Base-by-base conservation (phyloP, 257 asterid species). In the Perilla frutescens region DNA sequence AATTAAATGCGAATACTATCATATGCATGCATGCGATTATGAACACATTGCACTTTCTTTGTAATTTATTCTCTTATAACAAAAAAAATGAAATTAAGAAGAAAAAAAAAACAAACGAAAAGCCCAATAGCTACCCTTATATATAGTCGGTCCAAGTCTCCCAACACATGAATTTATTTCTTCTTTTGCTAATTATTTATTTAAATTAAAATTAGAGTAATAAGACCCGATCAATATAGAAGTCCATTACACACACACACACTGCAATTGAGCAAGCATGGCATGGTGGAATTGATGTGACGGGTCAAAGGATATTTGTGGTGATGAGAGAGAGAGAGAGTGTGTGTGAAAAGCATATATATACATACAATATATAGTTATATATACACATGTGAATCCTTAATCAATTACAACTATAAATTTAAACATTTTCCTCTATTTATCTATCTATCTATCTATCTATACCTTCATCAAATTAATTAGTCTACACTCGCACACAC, bases 281-380 rank as follows among this genome's bases (percentile, higher is more conserved):
- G n/a, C 58, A 31, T 65, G 54, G 53, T 31, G 60, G 44, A 63
- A 29, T 31, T 41, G 80, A 76, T 64, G 82, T 69, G 84, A 79
- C 45, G 56, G 75, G 82, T 76, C 80, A 79, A 79, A 72, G 71
- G 73, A 79, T 76, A 80, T 75, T 77, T 77, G 66, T 74, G 43
- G 43, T 20, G 26, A 20, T 20, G 26, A 47, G 64, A 20, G 43
- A 45, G 29, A 63, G 20, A 14, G 36, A 66, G 37, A 34, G 3
- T 0, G 53, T 2, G 64, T 11, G 63, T 32, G 44, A 11, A 32
- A 4, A 7, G 15, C 15, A 57, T 9, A 12, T 6, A 5, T 47
- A 31, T 8, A 49, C 31, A 20, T 1, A 50, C 10, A 7, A 12
- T 13, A 12, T 36, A 59, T 36, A 57, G 32, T 14, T 8, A 43